Evolutionary conservation across 306 rosid genomes (phyloP).

Genomic region (Casuarina equisetifolia): DNA sequence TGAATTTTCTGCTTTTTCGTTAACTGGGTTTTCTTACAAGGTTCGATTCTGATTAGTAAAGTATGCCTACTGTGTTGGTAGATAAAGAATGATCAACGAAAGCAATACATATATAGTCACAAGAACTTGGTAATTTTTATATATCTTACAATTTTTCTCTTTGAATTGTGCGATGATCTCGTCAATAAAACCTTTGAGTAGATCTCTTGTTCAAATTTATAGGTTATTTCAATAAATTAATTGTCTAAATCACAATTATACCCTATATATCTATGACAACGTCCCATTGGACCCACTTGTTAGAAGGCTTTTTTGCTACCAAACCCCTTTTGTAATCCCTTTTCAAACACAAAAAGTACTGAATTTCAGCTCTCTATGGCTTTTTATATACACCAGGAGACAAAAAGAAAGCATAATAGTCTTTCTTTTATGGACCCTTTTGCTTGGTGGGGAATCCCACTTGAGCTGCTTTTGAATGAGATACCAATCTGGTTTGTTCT

Average conservation of each 20-base stretch:
- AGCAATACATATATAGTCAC: no score
- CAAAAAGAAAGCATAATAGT: not conserved
- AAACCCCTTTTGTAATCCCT: not conserved
- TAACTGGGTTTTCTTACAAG: not conserved
- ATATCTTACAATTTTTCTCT: no score
- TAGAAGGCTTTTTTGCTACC: no score
- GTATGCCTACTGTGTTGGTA: not conserved
- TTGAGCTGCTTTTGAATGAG: not conserved
- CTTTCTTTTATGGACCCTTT: not conserved
- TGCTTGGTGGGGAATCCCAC: conserved; percentile 4
- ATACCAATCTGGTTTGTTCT: not conserved
- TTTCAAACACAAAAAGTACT: not conserved
- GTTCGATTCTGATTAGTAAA: not conserved
- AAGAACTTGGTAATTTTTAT: no score
- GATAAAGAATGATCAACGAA: no score
- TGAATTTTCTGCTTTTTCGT: not conserved
- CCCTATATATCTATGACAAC: no score
- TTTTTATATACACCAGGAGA: not conserved
- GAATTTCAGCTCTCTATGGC: not conserved
- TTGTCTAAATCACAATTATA: no score
- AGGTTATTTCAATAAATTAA: no score
- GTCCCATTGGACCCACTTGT: no score
- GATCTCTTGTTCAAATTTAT: no score
- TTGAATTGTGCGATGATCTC: no score
- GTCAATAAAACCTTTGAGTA: no score